These are phyloP conservation scores for Alternaria sp. DNA, from an alignment of 2,329 filamentous ascomycete genomes.

Conservation along the genomic window DNA sequence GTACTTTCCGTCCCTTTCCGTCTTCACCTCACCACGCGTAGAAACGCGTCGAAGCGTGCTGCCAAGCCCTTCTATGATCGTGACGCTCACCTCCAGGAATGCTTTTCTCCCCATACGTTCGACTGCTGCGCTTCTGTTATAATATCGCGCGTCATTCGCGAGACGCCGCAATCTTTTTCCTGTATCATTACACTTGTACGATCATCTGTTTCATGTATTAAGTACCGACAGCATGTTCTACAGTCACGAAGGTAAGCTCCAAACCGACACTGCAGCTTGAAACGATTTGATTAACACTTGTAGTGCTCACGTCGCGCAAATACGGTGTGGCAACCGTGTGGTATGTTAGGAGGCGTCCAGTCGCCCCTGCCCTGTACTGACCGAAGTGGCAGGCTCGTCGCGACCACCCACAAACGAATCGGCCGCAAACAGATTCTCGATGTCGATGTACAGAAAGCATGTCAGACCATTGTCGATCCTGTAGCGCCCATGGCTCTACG, in stretches of 20 bases:
- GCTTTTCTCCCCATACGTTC: neutral
- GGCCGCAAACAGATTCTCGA: constrained; percentile 85
- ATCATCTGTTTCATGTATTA: constrained; percentile 14
- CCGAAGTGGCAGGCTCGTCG: constrained; percentile 73
- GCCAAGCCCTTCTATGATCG: constrained; percentile 15
- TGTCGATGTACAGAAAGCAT: constrained; percentile 86
- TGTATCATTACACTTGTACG: constrained; percentile 2
- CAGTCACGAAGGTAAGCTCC: constrained; percentile 81
- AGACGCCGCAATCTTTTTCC: neutral
- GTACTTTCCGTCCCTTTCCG: constrained; percentile 4
- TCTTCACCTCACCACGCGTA: constrained; percentile 29
- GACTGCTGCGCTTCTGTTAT: neutral
- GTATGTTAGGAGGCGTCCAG: constrained; percentile 59
- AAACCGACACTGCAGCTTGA: neutral
- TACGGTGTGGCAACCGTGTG: constrained; percentile 96
- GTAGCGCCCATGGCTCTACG: constrained; percentile 88
- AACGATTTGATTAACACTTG: constrained; percentile 25
- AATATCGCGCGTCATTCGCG: neutral
- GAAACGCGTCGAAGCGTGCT: constrained; percentile 20
- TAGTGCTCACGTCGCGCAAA: constrained; percentile 80
- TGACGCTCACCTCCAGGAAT: constrained; percentile 1
- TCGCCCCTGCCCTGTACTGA: constrained; percentile 24
- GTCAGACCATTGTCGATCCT: constrained; percentile 83
- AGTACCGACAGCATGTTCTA: constrained; percentile 76
- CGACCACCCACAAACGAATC: constrained; percentile 77